Evolutionary conservation across 768 basidiomycete species (phyloP), one percentile per base, ranked within the genome.

Genomic region (Daedalea quercina): DNA sequence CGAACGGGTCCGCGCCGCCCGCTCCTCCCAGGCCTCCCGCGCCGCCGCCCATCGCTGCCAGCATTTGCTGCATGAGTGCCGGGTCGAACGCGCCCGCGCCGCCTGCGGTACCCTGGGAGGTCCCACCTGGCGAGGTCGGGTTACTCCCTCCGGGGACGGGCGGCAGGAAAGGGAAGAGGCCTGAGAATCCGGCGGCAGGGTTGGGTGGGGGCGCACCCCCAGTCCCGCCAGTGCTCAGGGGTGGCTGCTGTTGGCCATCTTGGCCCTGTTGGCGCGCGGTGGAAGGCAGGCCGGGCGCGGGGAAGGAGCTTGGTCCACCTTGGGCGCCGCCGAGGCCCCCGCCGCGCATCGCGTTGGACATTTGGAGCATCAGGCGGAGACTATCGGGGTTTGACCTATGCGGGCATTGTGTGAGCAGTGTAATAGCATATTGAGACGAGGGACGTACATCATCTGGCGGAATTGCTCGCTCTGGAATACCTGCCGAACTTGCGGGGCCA

Each of bases 401-500:
- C 41, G 47, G 33, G 17, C 23, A 35, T 44, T 52, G 23, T 44
- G 33, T 40, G 47, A n/a, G 48, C 51, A 20, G 17, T n/a, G n/a
- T n/a, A n/a, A n/a, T n/a, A n/a, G n/a, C n/a, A n/a, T n/a, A n/a
- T n/a, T n/a, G 23, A 31, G 19, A 63, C 15, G 45, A 41, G 8
- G 26, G 47, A 22, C 44, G n/a, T 58, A 87, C 85, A 92, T 75
- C 80, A 91, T 80, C 57, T 84, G 74, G 43, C 89, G 73, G 65
- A 91, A 90, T 41, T 77, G 73, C 26, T 84, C 81, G 63, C 82
- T 87, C 64, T 87, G 85, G 69, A 92, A 87, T 44, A 89, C 74
- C 54, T 85, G 74, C 20, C 93, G 77, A 17, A 91, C 80, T 62
- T 90, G 88, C 0, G 92, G 91, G 1, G 76, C 88, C 82, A 94